Base-by-base conservation (phyloP, 2,329 filamentous ascomycete species). In the Botrytis deweyae region DNA sequence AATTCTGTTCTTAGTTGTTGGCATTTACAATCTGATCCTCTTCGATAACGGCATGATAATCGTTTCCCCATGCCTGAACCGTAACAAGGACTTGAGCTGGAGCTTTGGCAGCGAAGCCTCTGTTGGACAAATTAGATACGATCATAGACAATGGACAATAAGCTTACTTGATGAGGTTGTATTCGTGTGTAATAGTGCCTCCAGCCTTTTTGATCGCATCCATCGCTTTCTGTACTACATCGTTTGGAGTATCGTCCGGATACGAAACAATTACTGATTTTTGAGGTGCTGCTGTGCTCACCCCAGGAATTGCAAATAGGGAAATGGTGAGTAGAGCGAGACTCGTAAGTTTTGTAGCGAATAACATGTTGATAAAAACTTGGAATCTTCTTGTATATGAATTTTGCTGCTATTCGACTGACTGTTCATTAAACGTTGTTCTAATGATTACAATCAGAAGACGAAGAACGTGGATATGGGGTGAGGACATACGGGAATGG, bases 181-280 rank as follows among this genome's bases (percentile, higher is more conserved):
- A 96, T 80, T 91, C 88, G 84, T 97, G 93, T 36, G 92, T 96
- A 78, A 97, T 93, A 68, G 88, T 83, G 58, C 93, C 93, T 68
- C 93, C 93, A 58, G 90, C 90, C 64, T 90, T 85, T 70, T 86
- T 83, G 78, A 97, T 90, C 3, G 89, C 88, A 61, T 91, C 83
- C 85, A 92, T 96, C 63, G 93, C 94, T 73, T 92, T 83, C 36
- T 90, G 84, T 46, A 97, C 82, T 52, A 97, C 84, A 52, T 85
- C 86, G 76, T 91, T 85, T 33, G 93, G 91, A 4, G 84, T 78
- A 90, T 89, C 86, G 70, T 90, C 85, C 38, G 92, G 89, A 81
- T 94, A 97, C 80, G 88, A 93, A 79, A 98, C 87, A 78, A 98
- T 90, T 76, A 97, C 89, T 52, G 89, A 88, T 82, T 93, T 93